These are phyloP conservation scores for Picea abies DNA, from an alignment of 83 land plant species.

Conservation along the genomic window DNA sequence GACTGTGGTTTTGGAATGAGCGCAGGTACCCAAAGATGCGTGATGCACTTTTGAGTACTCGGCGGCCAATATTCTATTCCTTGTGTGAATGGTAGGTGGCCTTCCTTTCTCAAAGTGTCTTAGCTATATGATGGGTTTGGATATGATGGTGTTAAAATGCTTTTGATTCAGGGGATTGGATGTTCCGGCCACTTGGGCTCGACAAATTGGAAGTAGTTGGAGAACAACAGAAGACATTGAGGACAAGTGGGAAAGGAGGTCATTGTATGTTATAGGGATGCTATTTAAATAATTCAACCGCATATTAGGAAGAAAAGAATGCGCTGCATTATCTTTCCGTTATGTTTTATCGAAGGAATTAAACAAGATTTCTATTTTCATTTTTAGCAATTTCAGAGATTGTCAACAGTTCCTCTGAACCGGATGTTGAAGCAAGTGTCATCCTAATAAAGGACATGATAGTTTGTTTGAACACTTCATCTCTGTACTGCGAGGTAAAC, in stretches of 20 bases:
- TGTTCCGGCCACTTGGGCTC: constrained; percentile 36
- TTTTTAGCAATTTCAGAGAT: too few relatives aligned
- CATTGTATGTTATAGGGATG: background rate
- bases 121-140: constrained; percentile 2
- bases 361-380: background rate
- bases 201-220: constrained; percentile 31
- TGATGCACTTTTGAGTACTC: constrained; percentile 45
- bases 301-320: background rate
- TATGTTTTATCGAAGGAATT: background rate
- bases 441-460: too few relatives aligned
- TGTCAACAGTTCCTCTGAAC: too few relatives aligned
- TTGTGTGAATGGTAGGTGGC: constrained; percentile 67
- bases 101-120: background rate
- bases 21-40: constrained; percentile 59
- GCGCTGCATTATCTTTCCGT: background rate
- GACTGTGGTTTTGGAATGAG: background rate
- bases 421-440: too few relatives aligned
- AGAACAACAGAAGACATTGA: constrained; percentile 34
- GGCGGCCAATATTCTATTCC: constrained; percentile 63
- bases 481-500: constrained; percentile 24
- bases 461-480: background rate
- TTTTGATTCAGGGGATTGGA: constrained; percentile 27
- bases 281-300: background rate
- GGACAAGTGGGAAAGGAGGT: constrained; percentile 32
- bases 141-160: background rate